Base-by-base conservation (phyloP, 1,284 basidiomycete genomes). In the Cutaneotrichosporon mucoides region DNA sequence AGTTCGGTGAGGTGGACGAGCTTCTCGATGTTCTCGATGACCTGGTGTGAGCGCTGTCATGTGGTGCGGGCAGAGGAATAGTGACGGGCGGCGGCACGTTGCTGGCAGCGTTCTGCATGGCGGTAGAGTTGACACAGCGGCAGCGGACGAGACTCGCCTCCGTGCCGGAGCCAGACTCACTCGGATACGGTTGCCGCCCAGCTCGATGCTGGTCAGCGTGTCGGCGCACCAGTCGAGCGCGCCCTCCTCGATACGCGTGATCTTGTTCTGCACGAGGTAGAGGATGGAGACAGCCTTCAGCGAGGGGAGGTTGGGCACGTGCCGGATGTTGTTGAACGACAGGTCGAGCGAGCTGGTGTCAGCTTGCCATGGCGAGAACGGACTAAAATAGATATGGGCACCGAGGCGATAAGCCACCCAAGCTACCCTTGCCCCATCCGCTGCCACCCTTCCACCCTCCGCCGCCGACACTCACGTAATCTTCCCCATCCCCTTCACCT, bases 241-340 rank as follows among this genome's bases (percentile, higher is more conserved):
- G 77, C 46, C 87, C 82, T 61, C 56, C 11, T 83, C 82, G 49
- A 99, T 89, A 59, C 84, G 84, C 6, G 86, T 84, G 68, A 99
- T 95, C 79, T 90, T 90, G 80, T 99, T 98, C 78, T 99, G 95
- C 2, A 99, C 91, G 69, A 99, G 91, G 79, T 92, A 99, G 24
- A 96, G 82, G 0, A 89, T 90, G 53, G 83, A 80, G 37, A 96
- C 82, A 15, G 76, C 68, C 11, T 64, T 74, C 33, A 81, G 71
- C 3, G 84, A 83, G 3, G 79, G 80, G 1, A 94, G 80, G 53
- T 81, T 77, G 0, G 92, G 90, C 0, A 70, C 56, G 44, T 78
- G 68, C 59, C 85, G 84, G 58, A 98, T 80, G 51, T 95, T 84
- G 79, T 99, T 99, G 84, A 97, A 99, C 2, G 94, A 98, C 37